Evolutionary conservation across 2,329 filamentous ascomycete species (phyloP), one percentile per base, ranked within the genome.

Genomic region (Onygenales sp.): DNA sequence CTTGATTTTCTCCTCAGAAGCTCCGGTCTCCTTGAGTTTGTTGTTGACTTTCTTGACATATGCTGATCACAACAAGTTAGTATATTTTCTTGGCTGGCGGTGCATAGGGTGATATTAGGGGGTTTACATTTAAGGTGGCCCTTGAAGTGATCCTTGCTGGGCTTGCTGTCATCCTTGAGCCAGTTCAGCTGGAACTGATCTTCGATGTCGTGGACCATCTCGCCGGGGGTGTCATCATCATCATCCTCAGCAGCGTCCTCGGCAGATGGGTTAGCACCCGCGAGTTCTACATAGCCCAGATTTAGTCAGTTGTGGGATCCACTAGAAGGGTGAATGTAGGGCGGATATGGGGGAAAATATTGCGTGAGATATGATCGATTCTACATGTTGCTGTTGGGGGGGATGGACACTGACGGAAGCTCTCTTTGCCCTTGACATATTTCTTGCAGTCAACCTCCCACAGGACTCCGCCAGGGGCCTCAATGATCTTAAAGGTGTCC

Each of bases 361-460:
- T 6, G 14, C 11, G 17, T 40, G 34, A 8, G 21, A 8, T 32
- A 32, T 9, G 32, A 14, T 13, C 4, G 4, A 11, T 34, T 32
- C 21, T 5, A 27, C 21, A 27, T 27, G 21, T 27, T 27, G 21
- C 21, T 27, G 17, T 5, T 49, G 13, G 36, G 36, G 13, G 13
- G 11, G 46, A n/a, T 8, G 43, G 13, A 17, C 17, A 81, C 84
- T 62, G 72, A 90, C 87, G 79, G 68, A 94, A 83, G 61, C 80
- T 73, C 68, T 92, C 83, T 59, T 73, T 82, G 60, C 84, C 89
- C 73, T 91, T 79, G 56, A 82, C 83, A 76, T 96, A 90, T 84
- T 92, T 95, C 70, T 80, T 78, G 77, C 91, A 95, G 77, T 98
- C 86, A 69, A 85, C 86, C 79, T 97, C 92, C 77, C 87, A 97